These are phyloP conservation scores for Papiliotrema laurentii DNA, from an alignment of 1,284 basidiomycete genomes.

Conservation along the genomic window DNA sequence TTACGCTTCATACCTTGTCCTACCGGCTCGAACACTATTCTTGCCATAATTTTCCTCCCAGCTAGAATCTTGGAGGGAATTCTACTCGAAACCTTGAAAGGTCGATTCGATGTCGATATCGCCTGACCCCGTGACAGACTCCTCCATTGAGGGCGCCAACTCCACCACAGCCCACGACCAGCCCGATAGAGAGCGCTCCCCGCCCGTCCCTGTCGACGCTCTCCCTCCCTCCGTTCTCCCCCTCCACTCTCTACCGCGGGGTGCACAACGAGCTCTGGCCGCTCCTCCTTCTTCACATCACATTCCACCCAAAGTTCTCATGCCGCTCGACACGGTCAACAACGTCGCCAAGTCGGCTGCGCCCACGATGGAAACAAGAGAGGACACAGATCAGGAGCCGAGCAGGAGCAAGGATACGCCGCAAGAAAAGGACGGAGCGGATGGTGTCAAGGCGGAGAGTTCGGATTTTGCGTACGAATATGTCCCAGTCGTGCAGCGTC, in stretches of 20 bases:
- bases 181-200: no score
- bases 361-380: background rate
- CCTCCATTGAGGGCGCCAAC: no score
- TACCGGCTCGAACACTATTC: no score
- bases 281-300: background rate
- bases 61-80: no score
- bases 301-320: background rate
- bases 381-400: background rate
- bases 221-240: slow-evolving; percentile 1
- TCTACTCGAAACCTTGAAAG: no score
- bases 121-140: background rate
- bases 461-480: slow-evolving; percentile 45
- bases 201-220: background rate
- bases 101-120: slow-evolving; percentile 1
- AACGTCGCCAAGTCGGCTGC: background rate
- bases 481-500: slow-evolving; percentile 34
- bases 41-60: no score
- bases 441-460: slow-evolving; percentile 20
- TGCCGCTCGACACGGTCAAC: background rate
- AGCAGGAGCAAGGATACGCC: slow-evolving; percentile 1
- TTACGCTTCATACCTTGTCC: no score
- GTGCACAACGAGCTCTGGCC: background rate
- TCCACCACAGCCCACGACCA: no score
- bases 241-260: background rate
- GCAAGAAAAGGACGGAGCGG: background rate